Evolutionary conservation across 306 rosid genomes (phyloP).

Genomic region (Arachis hypogaea): DNA sequence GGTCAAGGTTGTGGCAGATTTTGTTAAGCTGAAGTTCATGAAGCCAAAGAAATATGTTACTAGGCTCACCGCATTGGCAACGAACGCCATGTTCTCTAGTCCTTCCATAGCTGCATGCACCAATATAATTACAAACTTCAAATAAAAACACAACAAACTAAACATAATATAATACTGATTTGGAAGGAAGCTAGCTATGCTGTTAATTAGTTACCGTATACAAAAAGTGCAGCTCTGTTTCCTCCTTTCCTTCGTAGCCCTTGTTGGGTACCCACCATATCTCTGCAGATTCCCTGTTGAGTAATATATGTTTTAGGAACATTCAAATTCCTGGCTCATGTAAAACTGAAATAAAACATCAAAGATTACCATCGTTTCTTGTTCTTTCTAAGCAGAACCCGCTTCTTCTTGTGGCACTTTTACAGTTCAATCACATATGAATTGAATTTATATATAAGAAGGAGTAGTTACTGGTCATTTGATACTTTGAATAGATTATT

Average conservation of each 20-base stretch:
- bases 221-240: constrained; percentile 65
- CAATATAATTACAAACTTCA: constrained; percentile 6
- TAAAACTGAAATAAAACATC: neutral
- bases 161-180: no score
- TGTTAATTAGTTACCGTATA: constrained; percentile 44
- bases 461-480: neutral
- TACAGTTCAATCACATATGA: constrained; percentile 1
- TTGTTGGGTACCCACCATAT: constrained; percentile 38
- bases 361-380: constrained; percentile 39
- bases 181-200: no score
- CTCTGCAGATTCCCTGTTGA: constrained; percentile 55
- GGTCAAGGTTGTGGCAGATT: constrained; percentile 76
- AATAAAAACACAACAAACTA: neutral
- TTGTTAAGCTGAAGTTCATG: constrained; percentile 75
- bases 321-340: neutral
- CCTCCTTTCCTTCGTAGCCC: constrained; percentile 57
- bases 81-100: constrained; percentile 79
- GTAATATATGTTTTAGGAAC: neutral
- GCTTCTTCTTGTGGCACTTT: constrained; percentile 13
- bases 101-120: constrained; percentile 70
- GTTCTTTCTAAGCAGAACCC: constrained; percentile 21
- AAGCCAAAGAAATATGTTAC: constrained; percentile 73
- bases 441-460: constrained; percentile 20
- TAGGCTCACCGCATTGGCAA: constrained; percentile 64
- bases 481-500: neutral